Conservation (phyloP, 1,139 yeast genomes). For the Candida sanyaensis region DNA sequence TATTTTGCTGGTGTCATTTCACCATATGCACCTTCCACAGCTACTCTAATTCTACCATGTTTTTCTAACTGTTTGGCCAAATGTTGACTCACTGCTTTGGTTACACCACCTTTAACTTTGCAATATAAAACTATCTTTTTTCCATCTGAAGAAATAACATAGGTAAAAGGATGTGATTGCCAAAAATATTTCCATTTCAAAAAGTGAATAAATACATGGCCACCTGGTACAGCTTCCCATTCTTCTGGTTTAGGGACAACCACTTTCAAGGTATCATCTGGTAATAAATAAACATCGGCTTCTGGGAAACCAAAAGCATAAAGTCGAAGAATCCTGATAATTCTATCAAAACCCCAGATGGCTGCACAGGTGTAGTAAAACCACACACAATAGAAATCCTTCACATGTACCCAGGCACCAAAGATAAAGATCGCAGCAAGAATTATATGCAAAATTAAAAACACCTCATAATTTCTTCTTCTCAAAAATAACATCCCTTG, state of each 20-base stretch:
- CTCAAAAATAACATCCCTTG: constrained; percentile 45
- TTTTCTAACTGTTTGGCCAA: constrained; percentile 28
- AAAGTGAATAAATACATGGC: constrained; percentile 54
- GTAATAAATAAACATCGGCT: constrained; percentile 50
- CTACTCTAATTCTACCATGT: constrained; percentile 33
- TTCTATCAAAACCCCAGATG: constrained; percentile 48
- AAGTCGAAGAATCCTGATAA: constrained; percentile 36
- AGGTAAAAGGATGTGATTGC: constrained; percentile 49
- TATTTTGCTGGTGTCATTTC: constrained; percentile 30
- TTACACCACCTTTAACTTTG: constrained; percentile 42
- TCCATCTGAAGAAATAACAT: constrained; percentile 23
- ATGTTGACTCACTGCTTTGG: constrained; percentile 31
- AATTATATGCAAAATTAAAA: constrained; percentile 42
- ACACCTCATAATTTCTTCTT: constrained; percentile 45
- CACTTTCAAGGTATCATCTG: constrained; percentile 44
- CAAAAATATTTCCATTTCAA: constrained; percentile 36
- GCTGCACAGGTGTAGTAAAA: constrained; percentile 41
- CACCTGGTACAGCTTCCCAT: constrained; percentile 51
- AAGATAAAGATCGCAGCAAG: constrained; percentile 43
- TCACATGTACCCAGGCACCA: constrained; percentile 48
- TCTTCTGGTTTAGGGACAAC: constrained; percentile 39
- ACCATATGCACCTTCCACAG: constrained; percentile 47
- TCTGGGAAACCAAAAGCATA: constrained; percentile 42
- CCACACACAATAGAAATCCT: constrained; percentile 40
- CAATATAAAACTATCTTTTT: constrained; percentile 27